Percentiles rank a stretch among this genome's conserved stretches.
Conservation (phyloP, 2,329 filamentous ascomycete species). For the Pseudocercospora eumusae region DNA sequence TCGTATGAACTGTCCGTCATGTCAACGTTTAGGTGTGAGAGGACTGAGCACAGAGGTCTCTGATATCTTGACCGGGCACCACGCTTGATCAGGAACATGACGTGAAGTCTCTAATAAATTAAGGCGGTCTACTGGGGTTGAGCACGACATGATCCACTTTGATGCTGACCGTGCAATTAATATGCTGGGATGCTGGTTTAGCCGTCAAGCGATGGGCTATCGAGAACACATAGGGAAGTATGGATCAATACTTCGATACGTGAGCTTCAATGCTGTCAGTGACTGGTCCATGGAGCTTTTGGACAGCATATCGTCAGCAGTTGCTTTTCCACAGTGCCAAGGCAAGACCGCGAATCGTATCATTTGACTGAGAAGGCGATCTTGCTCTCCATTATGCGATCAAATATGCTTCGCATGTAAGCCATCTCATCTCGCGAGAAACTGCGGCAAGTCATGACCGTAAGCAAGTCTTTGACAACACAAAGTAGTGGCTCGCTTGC, state of each 20-base stretch:
- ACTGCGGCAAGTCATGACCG: conserved; percentile 5
- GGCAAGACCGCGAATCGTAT: background rate
- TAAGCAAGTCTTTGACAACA: too few species aligned
- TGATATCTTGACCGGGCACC: background rate
- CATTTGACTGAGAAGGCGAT: background rate
- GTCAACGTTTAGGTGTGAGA: too few species aligned
- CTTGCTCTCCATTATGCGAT: conserved; percentile 7
- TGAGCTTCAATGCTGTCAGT: too few species aligned
- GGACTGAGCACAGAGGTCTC: background rate
- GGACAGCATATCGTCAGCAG: too few species aligned
- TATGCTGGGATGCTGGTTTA: background rate
- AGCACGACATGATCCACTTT: conserved; percentile 7
- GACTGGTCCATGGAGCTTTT: too few species aligned
- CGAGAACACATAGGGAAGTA: background rate
- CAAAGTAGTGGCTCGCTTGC: too few species aligned
- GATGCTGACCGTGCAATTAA: background rate
- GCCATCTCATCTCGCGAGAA: conserved; percentile 7
- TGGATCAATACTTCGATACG: background rate
- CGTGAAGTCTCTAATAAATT: background rate
- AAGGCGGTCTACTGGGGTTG: background rate
- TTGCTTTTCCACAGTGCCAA: too few species aligned
- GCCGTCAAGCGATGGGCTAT: conserved; percentile 2
- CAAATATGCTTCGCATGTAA: conserved; percentile 1
- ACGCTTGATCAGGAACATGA: background rate
- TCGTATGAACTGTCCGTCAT: background rate